Percentiles rank a stretch among this genome's conserved stretches.
Conservation (phyloP, 306 rosid genomes). For the Cucurbita ficifolia region DNA sequence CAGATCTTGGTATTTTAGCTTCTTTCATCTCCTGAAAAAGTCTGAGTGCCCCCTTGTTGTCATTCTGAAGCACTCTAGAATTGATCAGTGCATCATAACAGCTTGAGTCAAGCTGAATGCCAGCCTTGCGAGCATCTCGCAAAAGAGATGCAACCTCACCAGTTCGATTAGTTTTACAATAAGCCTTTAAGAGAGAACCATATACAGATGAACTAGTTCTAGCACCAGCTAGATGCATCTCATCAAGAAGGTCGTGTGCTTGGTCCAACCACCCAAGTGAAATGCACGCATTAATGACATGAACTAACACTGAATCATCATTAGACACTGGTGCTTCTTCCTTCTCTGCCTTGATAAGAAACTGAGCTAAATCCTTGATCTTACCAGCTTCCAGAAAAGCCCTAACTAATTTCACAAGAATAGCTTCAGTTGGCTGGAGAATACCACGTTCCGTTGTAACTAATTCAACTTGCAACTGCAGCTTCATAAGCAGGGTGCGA, state of each 20-base stretch:
- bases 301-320: slow-evolving; percentile 57
- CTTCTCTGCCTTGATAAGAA: slow-evolving; percentile 56
- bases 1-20: slow-evolving; percentile 47
- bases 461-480: slow-evolving; percentile 51
- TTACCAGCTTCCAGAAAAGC: slow-evolving; percentile 60
- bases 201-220: slow-evolving; percentile 48
- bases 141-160: slow-evolving; percentile 49
- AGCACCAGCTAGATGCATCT: slow-evolving; percentile 71
- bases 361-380: slow-evolving; percentile 61
- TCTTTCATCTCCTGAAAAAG: slow-evolving; percentile 69
- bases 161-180: slow-evolving; percentile 49
- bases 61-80: slow-evolving; percentile 56
- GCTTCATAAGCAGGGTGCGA: slow-evolving; percentile 33
- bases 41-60: slow-evolving; percentile 59
- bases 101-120: slow-evolving; percentile 69
- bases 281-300: slow-evolving; percentile 67
- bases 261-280: slow-evolving; percentile 78
- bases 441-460: slow-evolving; percentile 52
- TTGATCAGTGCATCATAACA: slow-evolving; percentile 63
- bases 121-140: slow-evolving; percentile 71
- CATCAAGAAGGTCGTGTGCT: slow-evolving; percentile 86
- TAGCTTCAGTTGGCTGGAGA: slow-evolving; percentile 62
- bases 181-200: slow-evolving; percentile 63
- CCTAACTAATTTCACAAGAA: slow-evolving; percentile 64
- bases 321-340: slow-evolving; percentile 60